These are phyloP conservation scores for Abelmoschus esculentus DNA, from an alignment of 345 rosid species.

Conservation along the genomic window DNA sequence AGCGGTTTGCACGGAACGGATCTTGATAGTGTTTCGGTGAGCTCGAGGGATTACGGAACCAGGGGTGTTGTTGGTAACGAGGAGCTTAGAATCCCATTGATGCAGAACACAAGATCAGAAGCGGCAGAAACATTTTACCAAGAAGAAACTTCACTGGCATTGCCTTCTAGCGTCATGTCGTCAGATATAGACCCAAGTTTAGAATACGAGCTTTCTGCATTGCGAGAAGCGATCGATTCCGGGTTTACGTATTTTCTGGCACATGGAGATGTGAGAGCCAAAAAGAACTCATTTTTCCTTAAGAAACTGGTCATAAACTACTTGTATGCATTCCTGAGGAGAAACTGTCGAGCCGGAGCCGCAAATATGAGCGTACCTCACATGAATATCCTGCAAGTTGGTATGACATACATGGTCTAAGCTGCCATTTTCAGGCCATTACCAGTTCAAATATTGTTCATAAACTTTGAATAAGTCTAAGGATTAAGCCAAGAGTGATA, in stretches of 20 bases:
- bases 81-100: constrained; percentile 59
- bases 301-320: constrained; percentile 91
- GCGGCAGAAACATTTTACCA: constrained; percentile 28
- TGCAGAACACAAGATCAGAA: constrained; percentile 33
- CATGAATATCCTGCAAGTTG: constrained; percentile 74
- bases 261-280: constrained; percentile 74
- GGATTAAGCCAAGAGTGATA: neutral
- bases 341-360: constrained; percentile 79
- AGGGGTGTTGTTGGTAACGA: constrained; percentile 14
- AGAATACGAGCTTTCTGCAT: constrained; percentile 76
- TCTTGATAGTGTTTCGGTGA: constrained; percentile 32
- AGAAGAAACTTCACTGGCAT: constrained; percentile 23
- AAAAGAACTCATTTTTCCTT: constrained; percentile 64
- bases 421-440: neutral
- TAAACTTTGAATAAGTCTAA: neutral
- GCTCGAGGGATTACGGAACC: constrained; percentile 23
- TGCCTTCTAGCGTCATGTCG: constrained; percentile 48
- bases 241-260: constrained; percentile 83
- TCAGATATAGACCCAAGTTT: constrained; percentile 64
- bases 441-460: neutral
- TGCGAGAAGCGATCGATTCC: constrained; percentile 71
- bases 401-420: constrained; percentile 86
- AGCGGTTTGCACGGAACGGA: constrained; percentile 37
- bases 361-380: constrained; percentile 84
- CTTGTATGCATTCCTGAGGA: constrained; percentile 76